These are phyloP conservation scores for Castanopsis chinensis DNA, from an alignment of 306 rosid genomes.

Conservation along the genomic window DNA sequence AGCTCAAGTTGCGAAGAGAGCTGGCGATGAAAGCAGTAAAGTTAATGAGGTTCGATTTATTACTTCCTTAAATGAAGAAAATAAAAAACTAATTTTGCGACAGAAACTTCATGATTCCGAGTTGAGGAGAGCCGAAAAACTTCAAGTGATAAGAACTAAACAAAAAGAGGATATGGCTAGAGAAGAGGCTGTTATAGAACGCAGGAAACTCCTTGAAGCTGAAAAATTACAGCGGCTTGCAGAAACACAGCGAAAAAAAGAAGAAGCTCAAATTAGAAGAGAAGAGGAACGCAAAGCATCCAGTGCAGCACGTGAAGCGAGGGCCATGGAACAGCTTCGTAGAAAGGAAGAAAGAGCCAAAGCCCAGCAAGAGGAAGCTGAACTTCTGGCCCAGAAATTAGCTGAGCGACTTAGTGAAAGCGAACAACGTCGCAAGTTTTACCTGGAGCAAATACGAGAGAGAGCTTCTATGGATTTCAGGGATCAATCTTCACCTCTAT, in stretches of 20 bases:
- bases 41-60: conserved; percentile 97
- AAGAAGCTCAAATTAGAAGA: conserved; percentile 94
- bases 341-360: conserved; percentile 97
- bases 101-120: conserved; percentile 98
- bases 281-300: conserved; percentile 99
- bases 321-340: conserved; percentile 90
- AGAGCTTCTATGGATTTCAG: conserved; percentile 96
- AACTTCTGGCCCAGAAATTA: conserved; percentile 94
- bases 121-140: conserved; percentile 97
- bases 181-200: conserved; percentile 97
- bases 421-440: conserved; percentile 92
- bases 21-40: conserved; percentile 99
- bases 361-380: conserved; percentile 99
- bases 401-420: conserved; percentile 97
- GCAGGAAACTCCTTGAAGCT: conserved; percentile 89
- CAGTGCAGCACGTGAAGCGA: conserved; percentile 97
- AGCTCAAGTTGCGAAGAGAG: conserved; percentile 98
- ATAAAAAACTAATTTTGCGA: conserved; percentile 80
- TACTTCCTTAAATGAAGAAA: conserved; percentile 93
- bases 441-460: conserved; percentile 94
- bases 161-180: conserved; percentile 97
- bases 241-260: conserved; percentile 94
- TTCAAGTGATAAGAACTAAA: conserved; percentile 89
- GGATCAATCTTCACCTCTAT: conserved; percentile 90
- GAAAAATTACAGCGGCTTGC: conserved; percentile 97